Evolutionary conservation across 169 alveolate species (phyloP).

Genomic region (Plasmodium sp.): DNA sequence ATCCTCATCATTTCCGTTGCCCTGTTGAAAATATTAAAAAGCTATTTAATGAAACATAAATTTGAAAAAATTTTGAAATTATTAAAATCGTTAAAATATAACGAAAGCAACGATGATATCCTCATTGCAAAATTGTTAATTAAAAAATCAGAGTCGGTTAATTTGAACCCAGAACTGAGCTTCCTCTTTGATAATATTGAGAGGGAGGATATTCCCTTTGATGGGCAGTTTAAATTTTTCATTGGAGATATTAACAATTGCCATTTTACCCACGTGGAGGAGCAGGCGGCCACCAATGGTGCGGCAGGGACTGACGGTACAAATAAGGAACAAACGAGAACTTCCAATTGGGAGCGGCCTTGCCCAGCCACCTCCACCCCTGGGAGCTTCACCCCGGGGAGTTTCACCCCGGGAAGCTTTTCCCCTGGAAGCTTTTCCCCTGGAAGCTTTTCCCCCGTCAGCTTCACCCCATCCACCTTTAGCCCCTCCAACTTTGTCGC

Average conservation of each 20-base stretch:
- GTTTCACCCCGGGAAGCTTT: not conserved
- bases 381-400: not conserved
- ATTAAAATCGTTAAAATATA: slow-evolving; percentile 60
- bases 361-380: not conserved
- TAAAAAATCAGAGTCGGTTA: slow-evolving; percentile 41
- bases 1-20: slow-evolving; percentile 52
- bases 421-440: not conserved
- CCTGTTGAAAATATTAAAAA: slow-evolving; percentile 55
- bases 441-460: not conserved
- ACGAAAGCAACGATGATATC: slow-evolving; percentile 74
- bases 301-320: not conserved
- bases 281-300: not conserved
- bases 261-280: slow-evolving; percentile 30
- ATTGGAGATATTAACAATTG: slow-evolving; percentile 29
- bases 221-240: slow-evolving; percentile 8
- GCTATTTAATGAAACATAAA: slow-evolving; percentile 56
- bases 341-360: not conserved
- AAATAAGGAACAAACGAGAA: not conserved
- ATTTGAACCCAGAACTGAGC: slow-evolving; percentile 13
- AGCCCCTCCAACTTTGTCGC: not conserved
- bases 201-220: slow-evolving; percentile 30
- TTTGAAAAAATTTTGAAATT: slow-evolving; percentile 65
- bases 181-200: slow-evolving; percentile 56
- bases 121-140: slow-evolving; percentile 49
- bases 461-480: not conserved